Base-by-base conservation (phyloP, 108 stramenopile species). In the Cyclotella baltica region DNA sequence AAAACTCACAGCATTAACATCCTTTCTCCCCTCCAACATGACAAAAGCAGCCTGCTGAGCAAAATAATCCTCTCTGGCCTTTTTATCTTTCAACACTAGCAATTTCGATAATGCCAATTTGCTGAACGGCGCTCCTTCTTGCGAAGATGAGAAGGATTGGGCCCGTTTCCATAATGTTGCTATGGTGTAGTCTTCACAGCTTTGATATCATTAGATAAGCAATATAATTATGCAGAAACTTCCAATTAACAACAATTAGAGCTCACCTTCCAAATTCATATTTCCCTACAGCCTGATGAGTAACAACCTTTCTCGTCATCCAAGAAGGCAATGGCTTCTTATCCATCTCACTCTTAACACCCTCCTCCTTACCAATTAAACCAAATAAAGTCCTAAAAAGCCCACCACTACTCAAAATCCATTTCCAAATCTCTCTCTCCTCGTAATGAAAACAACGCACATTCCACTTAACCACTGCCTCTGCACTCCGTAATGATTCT, bases 361-460 rank as follows among this genome's bases (percentile, higher is more conserved):
- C 67, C 18, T 33, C n/a, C 11, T 28, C 38, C n/a, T 15, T 16
- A 0, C 43, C 56, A n/a, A 52, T 30, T n/a, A 33, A 40, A 16
- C 77, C 38, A 20, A 65, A 11, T 20, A 70, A 48, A 22, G 34
- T 27, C 57, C 30, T 69, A 34, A 71, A 72, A 43, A 78, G 77
- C 20, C 22, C 84, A 28, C 16, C 76, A 31, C 22, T 81, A 16
- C n/a, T 50, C 29, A 20, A 47, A 72, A 48, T 58, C 28, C 31
- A 64, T 38, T 43, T 63, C 75, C 87, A 80, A 38, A 83, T 68
- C 51, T 82, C 83, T 34, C 86, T 66, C 51, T 82, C 70, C 63
- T 93, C 92, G 63, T 91, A 93, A 65, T 96, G 95, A 78, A 92
- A 96, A 29, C 88, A 88, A 22, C 88, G 75, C 5, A 96, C 89